Base-by-base conservation (phyloP, 2,329 filamentous ascomycete genomes). In the Lasiodiplodia theobromae region DNA sequence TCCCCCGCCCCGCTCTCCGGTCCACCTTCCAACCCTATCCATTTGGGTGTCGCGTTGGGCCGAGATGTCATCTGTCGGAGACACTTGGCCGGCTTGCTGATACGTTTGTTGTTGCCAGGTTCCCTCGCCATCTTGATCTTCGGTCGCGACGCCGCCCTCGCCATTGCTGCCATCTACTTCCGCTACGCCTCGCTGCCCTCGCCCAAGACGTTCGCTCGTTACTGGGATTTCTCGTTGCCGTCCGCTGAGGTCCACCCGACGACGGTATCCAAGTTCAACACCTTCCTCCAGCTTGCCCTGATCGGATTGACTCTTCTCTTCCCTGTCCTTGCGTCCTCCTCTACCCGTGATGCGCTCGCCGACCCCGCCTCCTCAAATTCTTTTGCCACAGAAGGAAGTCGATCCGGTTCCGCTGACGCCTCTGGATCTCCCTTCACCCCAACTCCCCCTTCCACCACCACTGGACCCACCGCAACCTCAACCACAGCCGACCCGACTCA, bases 181-280 rank as follows among this genome's bases (percentile, higher is more conserved):
- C 91, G 96, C 71, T 98, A 93, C 88, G 96, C 97, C 72, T 96
- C 93, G 2, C 86, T 99, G 6, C 96, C 96, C 0, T 90, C 92
- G 0, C 96, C 96, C 1, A 98, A 98, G 82, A 98, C 96, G 0
- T 92, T 97, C 80, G 82, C 87, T 21, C 86, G 96, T 21, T 99
- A 98, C 81, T 99, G 96, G 96, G 96, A 99, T 81, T 98, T 99
- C 77, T 95, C 92, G 3, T 86, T 99, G 16, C 96, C 93, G 2
- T 92, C 90, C 49, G 93, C 93, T 2, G 92, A 96, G 80, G 93
- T 96, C 6, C 91, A 89, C 70, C 93, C 93, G 0, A 96, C 93
- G 0, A 91, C 87, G 1, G 92, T 96, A 70, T 94, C 91, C 81
- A 96, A 96, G 74, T 80, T 94, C 80, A 99, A 99, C 81, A 99